Base-by-base conservation (phyloP, 2,329 filamentous ascomycete species). In the Fusarium torulosum region DNA sequence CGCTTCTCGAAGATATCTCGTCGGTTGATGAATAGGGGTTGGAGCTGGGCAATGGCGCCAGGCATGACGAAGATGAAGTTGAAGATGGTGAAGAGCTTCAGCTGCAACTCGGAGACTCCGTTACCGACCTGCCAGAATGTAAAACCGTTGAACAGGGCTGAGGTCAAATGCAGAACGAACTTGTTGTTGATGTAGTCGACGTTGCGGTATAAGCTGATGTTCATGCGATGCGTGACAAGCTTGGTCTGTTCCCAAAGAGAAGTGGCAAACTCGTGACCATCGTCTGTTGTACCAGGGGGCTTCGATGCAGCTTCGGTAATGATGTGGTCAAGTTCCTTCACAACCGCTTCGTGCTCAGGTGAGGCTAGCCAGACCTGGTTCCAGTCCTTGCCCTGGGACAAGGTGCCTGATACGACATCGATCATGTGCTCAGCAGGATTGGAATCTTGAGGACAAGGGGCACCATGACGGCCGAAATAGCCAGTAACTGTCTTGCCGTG, bases 381-480 rank as follows among this genome's bases (percentile, higher is more conserved):
- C 90, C 89, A 92, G 74, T 92, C 85, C 42, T 66, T 81, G 71
- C 71, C 78, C 53, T 78, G 80, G 0, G 81, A 83, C 1, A 84
- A 72, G 35, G 77, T 75, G 1, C 86, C 85, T 2, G 85, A 85
- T 15, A 85, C 83, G 19, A 85, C 82, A 49, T 86, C 83, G 52
- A 94, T 86, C 88, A 94, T 93, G 81, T 89, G 91, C 75, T 94
- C 91, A 1, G 91, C 91, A 2, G 90, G 90, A 70, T 94, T 94
- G 19, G 86, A 87, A 1, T 87, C 85, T 0, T 80, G 66, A 1
- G 85, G 84, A 64, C 90, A 91, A 2, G 85, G 82, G 1, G 87
- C 88, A 7, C 90, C 91, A 60, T 91, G 85, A 20, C 81, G 80
- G 41, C 86, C 86, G 73, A 96, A 94, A 76, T 91, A 91, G 23